These are phyloP conservation scores for Cryptosporidium xiaoi DNA, from an alignment of 169 alveolate species.

Conservation along the genomic window DNA sequence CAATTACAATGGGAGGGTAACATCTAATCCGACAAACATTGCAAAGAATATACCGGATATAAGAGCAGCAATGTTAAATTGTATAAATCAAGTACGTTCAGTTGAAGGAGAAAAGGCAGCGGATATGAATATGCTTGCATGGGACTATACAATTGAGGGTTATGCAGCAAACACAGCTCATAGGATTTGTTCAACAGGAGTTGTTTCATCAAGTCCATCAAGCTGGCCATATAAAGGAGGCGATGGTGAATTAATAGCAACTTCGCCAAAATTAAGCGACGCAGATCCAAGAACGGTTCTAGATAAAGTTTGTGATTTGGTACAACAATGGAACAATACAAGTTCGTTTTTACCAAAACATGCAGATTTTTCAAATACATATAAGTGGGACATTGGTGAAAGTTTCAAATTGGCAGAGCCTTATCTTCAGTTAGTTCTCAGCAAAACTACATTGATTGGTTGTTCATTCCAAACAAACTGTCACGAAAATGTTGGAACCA, in stretches of 20 bases:
- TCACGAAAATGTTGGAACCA: constrained; percentile 55
- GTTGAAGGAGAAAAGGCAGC: constrained; percentile 74
- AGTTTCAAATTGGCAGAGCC: constrained; percentile 63
- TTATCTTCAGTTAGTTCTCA: constrained; percentile 51
- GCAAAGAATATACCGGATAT: constrained; percentile 64
- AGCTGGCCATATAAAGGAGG: constrained; percentile 68
- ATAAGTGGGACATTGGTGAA: constrained; percentile 59
- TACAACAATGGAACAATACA: constrained; percentile 70
- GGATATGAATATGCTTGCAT: constrained; percentile 69
- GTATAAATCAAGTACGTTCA: constrained; percentile 58
- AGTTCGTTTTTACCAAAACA: constrained; percentile 51
- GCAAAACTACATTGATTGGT: constrained; percentile 36
- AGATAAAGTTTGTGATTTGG: constrained; percentile 65
- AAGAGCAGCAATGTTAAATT: constrained; percentile 42
- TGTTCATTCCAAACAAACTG: constrained; percentile 73
- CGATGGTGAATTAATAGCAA: constrained; percentile 62
- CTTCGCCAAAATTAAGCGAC: constrained; percentile 29
- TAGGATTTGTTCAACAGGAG: constrained; percentile 42
- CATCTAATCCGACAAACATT: constrained; percentile 23
- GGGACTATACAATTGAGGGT: constrained; percentile 75
- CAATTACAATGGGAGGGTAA: not conserved
- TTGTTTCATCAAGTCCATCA: constrained; percentile 49
- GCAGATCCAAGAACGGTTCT: constrained; percentile 42
- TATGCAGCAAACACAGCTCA: constrained; percentile 67
- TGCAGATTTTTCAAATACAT: constrained; percentile 43